These are phyloP conservation scores for Umbilicaria muhlenbergii DNA, from an alignment of 495 filamentous ascomycete genomes.

Conservation along the genomic window DNA sequence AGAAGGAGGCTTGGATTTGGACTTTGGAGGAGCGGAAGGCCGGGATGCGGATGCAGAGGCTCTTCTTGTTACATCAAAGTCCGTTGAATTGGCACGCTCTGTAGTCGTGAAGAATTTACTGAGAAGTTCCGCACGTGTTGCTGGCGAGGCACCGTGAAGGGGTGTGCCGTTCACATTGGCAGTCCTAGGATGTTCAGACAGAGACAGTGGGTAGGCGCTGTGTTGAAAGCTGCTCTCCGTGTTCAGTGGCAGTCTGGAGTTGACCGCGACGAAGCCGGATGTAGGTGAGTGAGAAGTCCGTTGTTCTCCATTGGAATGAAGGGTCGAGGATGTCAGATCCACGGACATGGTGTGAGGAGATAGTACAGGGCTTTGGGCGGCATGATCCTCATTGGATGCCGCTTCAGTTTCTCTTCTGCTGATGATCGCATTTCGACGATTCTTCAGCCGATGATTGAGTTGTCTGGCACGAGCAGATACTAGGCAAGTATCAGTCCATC, in stretches of 20 bases:
- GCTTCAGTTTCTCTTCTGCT: slow-evolving; percentile 38
- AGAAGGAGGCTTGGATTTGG: slow-evolving; percentile 8
- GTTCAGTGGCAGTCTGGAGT: slow-evolving; percentile 22
- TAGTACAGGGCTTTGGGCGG: slow-evolving; percentile 18
- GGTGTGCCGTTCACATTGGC: slow-evolving; percentile 34
- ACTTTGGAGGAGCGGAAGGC: slow-evolving; percentile 3
- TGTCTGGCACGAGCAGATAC: slow-evolving; percentile 68
- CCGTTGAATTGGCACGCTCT: slow-evolving; percentile 25
- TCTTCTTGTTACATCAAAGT: slow-evolving; percentile 10
- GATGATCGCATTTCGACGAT: slow-evolving; percentile 55
- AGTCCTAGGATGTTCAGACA: slow-evolving; percentile 21
- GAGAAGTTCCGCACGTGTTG: slow-evolving; percentile 34
- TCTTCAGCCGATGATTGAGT: slow-evolving; percentile 66
- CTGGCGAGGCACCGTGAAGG: slow-evolving; percentile 36
- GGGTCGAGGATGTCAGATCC: slow-evolving; percentile 14
- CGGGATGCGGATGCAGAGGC: slow-evolving; percentile 4
- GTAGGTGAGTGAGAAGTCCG: slow-evolving; percentile 26
- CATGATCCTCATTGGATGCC: slow-evolving; percentile 13
- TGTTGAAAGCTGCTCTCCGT: slow-evolving; percentile 21
- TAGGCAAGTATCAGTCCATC: slow-evolving; percentile 17
- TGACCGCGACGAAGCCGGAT: slow-evolving; percentile 44
- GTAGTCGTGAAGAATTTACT: slow-evolving; percentile 43
- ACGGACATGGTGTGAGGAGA: slow-evolving; percentile 19
- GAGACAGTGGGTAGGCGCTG: slow-evolving; percentile 20
- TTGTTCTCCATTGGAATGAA: slow-evolving; percentile 10